Base-by-base conservation (phyloP, 108 stramenopile genomes). In the Nitzschia sp. region DNA sequence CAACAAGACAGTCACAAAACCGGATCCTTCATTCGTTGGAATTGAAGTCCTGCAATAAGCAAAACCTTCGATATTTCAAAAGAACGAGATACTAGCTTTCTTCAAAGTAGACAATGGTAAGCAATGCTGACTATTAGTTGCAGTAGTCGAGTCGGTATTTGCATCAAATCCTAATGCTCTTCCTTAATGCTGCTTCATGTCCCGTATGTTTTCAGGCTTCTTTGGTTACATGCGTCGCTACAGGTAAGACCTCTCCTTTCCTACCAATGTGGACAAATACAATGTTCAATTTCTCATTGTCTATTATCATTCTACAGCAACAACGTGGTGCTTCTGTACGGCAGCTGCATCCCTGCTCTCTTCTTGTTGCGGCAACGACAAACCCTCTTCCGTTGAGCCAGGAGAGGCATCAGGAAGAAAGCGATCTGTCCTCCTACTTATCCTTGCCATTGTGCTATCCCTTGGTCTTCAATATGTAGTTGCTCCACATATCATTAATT, bases 281-380 rank as follows among this genome's bases (percentile, higher is more conserved):
- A 51, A 11, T 51, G 29, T 79, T 17, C 17, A 48, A 48, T 48
- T 5, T 48, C 14, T 48, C 17, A 20, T 55, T 43, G 17, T 70
- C 46, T 64, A 69, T 17, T 67, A 69, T 51, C 10, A 72, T 26
- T 63, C 61, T 40, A 55, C 84, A 14, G 78, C 84, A 11, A 29
- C 75, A n/a, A 58, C 73, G 1, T 91, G 84, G 74, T 94, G 93
- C 71, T 88, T 85, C 74, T 84, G 93, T 65, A 77, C 84, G 37
- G 93, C 93, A 34, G 62, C 82, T 15, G 66, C 79, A 10, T 88
- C 87, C 2, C 70, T 94, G 15, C 72, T 84, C 29, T 54, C 70
- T 15, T 69, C 86, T 0, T 94, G 93, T 70, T 89, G 85, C 46
- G 93, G 93, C 12, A 94, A 91, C 56, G 93, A 94, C 77, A 94